A percentile compares a stretch with the other conserved stretches of the same genome.
Evolutionary conservation across 768 basidiomycete species (phyloP).

Genomic region (Termitomyces sp.): DNA sequence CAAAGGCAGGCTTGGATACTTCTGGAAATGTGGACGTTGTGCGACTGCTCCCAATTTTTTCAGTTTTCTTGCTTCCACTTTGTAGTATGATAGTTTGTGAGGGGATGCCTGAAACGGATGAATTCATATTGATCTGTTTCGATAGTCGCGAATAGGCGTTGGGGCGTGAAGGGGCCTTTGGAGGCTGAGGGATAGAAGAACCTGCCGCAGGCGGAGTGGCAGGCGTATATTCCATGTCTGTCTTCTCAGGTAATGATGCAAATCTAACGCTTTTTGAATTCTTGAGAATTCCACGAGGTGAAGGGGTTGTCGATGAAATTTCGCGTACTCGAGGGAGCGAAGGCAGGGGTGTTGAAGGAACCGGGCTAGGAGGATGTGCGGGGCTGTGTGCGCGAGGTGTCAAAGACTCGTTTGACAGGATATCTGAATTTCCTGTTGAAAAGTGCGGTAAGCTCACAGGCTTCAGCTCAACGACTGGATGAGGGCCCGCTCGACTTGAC

Average conservation of each 20-base stretch:
- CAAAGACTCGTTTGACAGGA: neutral
- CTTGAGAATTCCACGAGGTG: conserved; percentile 30
- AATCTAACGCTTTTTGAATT: conserved; percentile 40
- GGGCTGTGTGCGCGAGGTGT: conserved; percentile 4
- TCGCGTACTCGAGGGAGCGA: conserved; percentile 6
- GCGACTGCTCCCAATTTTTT: neutral
- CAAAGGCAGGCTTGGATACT: neutral
- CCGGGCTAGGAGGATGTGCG: conserved; percentile 6
- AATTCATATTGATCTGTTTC: neutral
- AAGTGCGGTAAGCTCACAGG: neutral
- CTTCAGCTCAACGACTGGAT: neutral
- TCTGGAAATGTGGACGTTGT: conserved; percentile 6
- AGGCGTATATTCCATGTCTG: neutral
- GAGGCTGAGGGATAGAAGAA: neutral
- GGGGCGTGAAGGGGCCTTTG: conserved; percentile 6
- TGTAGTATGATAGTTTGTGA: neutral
- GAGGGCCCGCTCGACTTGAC: neutral
- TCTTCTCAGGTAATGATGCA: conserved; percentile 24
- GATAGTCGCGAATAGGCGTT: conserved; percentile 6
- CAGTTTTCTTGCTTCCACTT: neutral
- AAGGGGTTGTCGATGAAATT: conserved; percentile 10
- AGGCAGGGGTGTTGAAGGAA: conserved; percentile 11
- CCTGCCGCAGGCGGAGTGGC: neutral
- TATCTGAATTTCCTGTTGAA: neutral
- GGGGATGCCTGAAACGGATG: neutral